Base-by-base conservation (phyloP, 805 yeast species). In the Pichia scutulata region DNA sequence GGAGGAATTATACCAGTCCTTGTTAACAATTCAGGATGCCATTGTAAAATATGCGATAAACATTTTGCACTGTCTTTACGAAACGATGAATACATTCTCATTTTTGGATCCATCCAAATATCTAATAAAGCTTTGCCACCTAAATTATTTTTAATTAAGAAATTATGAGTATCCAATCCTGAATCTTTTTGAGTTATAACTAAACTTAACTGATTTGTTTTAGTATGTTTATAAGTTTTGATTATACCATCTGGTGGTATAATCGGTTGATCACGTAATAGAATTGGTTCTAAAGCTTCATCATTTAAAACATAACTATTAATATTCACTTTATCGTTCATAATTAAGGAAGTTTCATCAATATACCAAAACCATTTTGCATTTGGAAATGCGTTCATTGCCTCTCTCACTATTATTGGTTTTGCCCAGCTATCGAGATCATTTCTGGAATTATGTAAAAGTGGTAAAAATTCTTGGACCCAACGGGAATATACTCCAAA, bases 301-400 rank as follows among this genome's bases (percentile, higher is more conserved):
- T 82, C 79, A 25, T 76, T 73, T 47, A 88, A 66, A 42, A 92
- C 64, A 55, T 84, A 80, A 22, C 78, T 70, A 44, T 75, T 68
- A 33, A 92, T 60, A 52, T 86, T 80, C 39, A 84, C 71, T 47
- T 77, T 76, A 51, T 80, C 70, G 53, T 87, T 78, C 88, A 86
- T 84, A 51, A 92, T 81, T 47, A 89, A 67, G 0, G 92, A 81
- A 60, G 84, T 81, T 56, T 86, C 78, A 64, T 88, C 96, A 42
- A 93, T 63, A 61, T 81, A 90, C 93, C 97, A 87, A 61, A 90
- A 83, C 73, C 88, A 85, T 64, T 87, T 81, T n/a, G 97, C 86
- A 44, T 82, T 73, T 1, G 98, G 98, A 71, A 89, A 89, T 0
- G 96, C 93, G 64, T 78, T 80, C 84, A 92, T 81, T n/a, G 98